phyloP scores from a whole-genome alignment of 2,329 filamentous ascomycete species.

The Helminthosporium solani region DNA sequence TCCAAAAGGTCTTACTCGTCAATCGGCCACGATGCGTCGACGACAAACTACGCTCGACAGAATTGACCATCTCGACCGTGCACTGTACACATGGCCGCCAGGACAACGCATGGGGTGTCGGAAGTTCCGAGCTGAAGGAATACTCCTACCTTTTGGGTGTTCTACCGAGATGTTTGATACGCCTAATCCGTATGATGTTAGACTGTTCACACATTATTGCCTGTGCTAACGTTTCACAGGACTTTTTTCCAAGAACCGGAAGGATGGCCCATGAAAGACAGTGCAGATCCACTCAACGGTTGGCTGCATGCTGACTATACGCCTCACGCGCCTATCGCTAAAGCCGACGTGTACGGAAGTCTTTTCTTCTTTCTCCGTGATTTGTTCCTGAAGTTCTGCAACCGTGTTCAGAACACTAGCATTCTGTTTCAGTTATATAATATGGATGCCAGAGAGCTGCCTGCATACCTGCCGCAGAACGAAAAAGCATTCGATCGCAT shows the following conservation, averaged over 20 bases:
- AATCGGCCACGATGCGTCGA: slow-evolving; percentile 26
- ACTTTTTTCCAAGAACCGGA: slow-evolving; percentile 35
- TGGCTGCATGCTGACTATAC: slow-evolving; percentile 40
- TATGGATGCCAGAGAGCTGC: slow-evolving; percentile 26
- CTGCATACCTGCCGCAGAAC: slow-evolving; percentile 6
- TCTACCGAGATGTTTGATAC: slow-evolving; percentile 32
- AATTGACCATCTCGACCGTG: slow-evolving; percentile 38
- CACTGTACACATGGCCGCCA: slow-evolving; percentile 23
- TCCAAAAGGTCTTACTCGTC: slow-evolving; percentile 21
- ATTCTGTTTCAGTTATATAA: slow-evolving; percentile 33
- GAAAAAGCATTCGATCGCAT: slow-evolving; percentile 38
- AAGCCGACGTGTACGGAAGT: slow-evolving; percentile 44
- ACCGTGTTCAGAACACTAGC: slow-evolving; percentile 16
- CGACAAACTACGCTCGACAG: slow-evolving; percentile 28
- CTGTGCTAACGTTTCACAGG: slow-evolving; percentile 25
- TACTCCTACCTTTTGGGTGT: slow-evolving; percentile 45
- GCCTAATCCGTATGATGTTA: slow-evolving; percentile 50
- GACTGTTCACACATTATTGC: too few species aligned
- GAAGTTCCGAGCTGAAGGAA: slow-evolving; percentile 42
- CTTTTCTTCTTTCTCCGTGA: slow-evolving; percentile 39
- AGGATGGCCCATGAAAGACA: slow-evolving; percentile 43
- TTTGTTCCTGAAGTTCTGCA: slow-evolving; percentile 34
- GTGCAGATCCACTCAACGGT: slow-evolving; percentile 40
- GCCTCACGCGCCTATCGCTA: slow-evolving; percentile 18
- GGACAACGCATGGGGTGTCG: slow-evolving; percentile 25